Evolutionary conservation across 225 moss, liverwort and hornwort species (phyloP).

Genomic region (Climacium dendroides): DNA sequence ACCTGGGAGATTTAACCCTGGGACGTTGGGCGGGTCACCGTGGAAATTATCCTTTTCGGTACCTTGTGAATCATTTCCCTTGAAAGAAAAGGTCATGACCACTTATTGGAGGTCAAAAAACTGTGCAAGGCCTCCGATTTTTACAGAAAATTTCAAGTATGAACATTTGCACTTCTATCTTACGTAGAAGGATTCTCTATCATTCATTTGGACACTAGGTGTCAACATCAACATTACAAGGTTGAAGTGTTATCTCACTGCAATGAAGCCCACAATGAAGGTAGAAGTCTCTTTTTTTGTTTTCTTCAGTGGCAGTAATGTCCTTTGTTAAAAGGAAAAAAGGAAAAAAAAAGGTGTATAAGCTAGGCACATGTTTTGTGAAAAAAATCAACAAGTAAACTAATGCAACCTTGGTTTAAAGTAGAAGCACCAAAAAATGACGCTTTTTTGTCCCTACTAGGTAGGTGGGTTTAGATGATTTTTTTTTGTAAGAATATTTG

Average conservation of each 20-base stretch:
- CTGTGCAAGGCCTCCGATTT: too few species aligned
- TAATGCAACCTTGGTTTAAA: background rate
- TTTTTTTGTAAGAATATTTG: background rate
- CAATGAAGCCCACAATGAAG: background rate
- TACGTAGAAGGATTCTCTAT: too few species aligned
- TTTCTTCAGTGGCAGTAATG: background rate
- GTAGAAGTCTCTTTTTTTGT: rapidly evolving
- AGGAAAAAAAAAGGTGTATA: background rate
- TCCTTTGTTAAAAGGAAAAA: background rate
- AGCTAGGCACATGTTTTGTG: background rate
- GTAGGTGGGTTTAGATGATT: background rate
- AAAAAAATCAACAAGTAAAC: background rate
- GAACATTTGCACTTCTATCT: too few species aligned
- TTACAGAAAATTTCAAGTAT: too few species aligned
- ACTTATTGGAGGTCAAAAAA: too few species aligned
- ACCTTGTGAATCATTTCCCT: background rate
- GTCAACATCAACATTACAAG: rapidly evolving
- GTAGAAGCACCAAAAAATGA: rapidly evolving
- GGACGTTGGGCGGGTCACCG: rapidly evolving
- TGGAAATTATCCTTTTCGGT: too few species aligned
- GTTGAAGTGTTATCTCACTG: rapidly evolving
- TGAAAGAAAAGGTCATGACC: background rate
- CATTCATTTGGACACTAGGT: background rate
- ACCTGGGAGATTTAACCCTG: too few species aligned
- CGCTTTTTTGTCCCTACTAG: background rate